phyloP scores from a whole-genome alignment of 2,329 filamentous ascomycete genomes.

The Coniochaeta prunicola region DNA sequence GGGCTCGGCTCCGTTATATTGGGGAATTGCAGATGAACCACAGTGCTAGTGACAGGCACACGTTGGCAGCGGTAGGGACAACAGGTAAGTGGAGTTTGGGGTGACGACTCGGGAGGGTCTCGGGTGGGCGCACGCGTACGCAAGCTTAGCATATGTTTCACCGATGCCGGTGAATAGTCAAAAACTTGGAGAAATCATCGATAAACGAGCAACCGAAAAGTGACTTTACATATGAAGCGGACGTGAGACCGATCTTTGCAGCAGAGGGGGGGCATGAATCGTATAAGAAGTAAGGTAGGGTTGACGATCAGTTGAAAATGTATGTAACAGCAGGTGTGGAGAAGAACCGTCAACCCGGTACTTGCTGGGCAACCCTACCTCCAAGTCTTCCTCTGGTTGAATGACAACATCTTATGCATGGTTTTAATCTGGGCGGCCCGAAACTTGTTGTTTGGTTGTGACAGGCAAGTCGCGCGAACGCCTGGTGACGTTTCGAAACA shows the following conservation, averaged over 20 bases:
- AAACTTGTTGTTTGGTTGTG: too few relatives aligned
- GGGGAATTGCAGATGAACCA: background rate
- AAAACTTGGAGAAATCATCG: too few relatives aligned
- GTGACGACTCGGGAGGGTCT: slow-evolving; percentile 1
- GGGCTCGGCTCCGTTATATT: background rate
- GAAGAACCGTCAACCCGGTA: background rate
- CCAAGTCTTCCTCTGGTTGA: background rate
- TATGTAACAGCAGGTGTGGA: background rate
- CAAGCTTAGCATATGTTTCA: too few relatives aligned
- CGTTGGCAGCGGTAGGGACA: background rate
- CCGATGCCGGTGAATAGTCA: background rate
- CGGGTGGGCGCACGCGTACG: background rate
- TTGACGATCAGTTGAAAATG: background rate
- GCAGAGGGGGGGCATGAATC: background rate
- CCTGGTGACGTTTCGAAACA: slow-evolving; percentile 1
- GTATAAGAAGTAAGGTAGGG: background rate
- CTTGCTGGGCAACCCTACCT: background rate
- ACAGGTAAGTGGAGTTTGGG: background rate
- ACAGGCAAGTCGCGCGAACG: too few relatives aligned
- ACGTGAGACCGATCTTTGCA: background rate
- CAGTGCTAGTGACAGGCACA: background rate
- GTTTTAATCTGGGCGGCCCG: background rate
- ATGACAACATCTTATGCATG: background rate
- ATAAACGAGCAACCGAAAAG: background rate
- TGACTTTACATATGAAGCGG: background rate